Evolutionary conservation across 768 basidiomycete species (phyloP).

Genomic region (Cyathus striatus): DNA sequence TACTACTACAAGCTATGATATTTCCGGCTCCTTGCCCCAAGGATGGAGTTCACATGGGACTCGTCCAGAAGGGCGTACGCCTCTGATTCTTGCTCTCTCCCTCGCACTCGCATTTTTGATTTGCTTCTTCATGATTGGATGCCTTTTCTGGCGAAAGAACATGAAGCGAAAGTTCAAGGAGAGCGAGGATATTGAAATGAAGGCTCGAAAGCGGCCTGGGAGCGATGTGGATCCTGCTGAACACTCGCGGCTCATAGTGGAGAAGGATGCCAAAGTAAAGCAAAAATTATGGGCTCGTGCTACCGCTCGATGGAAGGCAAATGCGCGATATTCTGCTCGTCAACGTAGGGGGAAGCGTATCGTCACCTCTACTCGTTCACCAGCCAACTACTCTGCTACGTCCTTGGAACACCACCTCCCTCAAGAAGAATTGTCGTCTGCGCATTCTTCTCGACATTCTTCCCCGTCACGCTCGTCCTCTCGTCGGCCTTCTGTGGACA

Average conservation of each 20-base stretch:
- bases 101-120: slow-evolving; percentile 61
- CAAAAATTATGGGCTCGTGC: slow-evolving; percentile 63
- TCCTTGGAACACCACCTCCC: slow-evolving; percentile 11
- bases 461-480: slow-evolving; percentile 16
- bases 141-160: slow-evolving; percentile 55
- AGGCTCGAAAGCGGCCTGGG: slow-evolving; percentile 23
- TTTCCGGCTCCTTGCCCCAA: slow-evolving; percentile 40
- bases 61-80: slow-evolving; percentile 27
- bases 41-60: slow-evolving; percentile 38
- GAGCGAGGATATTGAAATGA: slow-evolving; percentile 51
- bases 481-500: slow-evolving; percentile 24
- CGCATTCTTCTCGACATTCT: slow-evolving; percentile 6
- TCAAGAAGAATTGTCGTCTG: slow-evolving; percentile 8
- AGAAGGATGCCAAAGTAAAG: slow-evolving; percentile 42
- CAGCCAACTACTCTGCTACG: slow-evolving; percentile 19
- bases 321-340: slow-evolving; percentile 55
- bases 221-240: slow-evolving; percentile 11
- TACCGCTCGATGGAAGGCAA: slow-evolving; percentile 64
- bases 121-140: slow-evolving; percentile 53
- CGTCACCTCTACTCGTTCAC: slow-evolving; percentile 15
- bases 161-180: slow-evolving; percentile 22
- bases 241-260: slow-evolving; percentile 26
- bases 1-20: slow-evolving; percentile 17
- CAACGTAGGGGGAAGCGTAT: slow-evolving; percentile 45
- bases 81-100: slow-evolving; percentile 51